Evolutionary conservation across 768 basidiomycete genomes (phyloP).

Genomic region (Plicaturopsis crispa): DNA sequence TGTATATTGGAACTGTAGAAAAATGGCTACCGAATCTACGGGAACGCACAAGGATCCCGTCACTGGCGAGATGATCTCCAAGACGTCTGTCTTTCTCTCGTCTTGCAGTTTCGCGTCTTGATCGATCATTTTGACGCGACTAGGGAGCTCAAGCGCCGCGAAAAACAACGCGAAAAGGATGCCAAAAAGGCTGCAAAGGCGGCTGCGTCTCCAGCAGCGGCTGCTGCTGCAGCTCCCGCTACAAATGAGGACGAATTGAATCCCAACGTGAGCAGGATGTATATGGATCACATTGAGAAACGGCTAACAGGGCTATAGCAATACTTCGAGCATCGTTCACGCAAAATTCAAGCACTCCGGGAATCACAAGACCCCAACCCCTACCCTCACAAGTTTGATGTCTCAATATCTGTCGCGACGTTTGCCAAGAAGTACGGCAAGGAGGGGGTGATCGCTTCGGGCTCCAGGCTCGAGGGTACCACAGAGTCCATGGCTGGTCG

Average conservation of each 20-base stretch:
- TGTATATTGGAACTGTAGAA: conserved; percentile 10
- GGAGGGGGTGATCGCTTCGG: conserved; percentile 64
- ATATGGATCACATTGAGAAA: background rate
- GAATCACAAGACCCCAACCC: conserved; percentile 84
- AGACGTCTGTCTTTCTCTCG: conserved; percentile 54
- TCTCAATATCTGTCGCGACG: conserved; percentile 61
- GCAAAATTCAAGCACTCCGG: conserved; percentile 81
- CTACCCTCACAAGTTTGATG: conserved; percentile 99
- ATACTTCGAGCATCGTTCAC: conserved; percentile 93
- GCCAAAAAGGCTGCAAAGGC: conserved; percentile 76
- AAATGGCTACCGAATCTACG: conserved; percentile 30
- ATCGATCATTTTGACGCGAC: conserved; percentile 17
- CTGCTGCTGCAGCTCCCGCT: conserved; percentile 32
- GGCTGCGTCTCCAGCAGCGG: conserved; percentile 31
- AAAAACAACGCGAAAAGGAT: conserved; percentile 70
- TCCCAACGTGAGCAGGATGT: conserved; percentile 64
- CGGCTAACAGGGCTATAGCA: conserved; percentile 46
- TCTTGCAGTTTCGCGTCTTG: conserved; percentile 11
- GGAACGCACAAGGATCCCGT: conserved; percentile 66
- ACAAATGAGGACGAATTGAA: conserved; percentile 78
- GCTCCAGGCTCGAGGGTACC: conserved; percentile 52
- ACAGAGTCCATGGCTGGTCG: conserved; percentile 78
- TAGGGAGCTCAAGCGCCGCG: conserved; percentile 91
- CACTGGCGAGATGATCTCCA: conserved; percentile 96
- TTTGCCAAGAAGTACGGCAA: conserved; percentile 71